Evolutionary conservation across 176 grass and related monocot genomes (phyloP).

Genomic region (Guadua angustifolia): DNA sequence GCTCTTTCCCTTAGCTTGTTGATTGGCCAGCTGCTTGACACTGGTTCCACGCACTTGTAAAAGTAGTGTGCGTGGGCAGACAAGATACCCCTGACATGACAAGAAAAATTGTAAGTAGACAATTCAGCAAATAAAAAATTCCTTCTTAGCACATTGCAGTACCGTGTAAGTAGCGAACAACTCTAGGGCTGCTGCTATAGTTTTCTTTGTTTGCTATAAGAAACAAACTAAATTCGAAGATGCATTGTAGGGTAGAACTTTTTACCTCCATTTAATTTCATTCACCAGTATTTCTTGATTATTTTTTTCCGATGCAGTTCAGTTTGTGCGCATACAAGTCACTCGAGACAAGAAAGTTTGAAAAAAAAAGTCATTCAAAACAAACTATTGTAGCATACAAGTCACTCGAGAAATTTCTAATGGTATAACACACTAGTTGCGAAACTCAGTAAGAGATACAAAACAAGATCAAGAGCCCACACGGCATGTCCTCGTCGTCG

Average conservation of each 20-base stretch:
- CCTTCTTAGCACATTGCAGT: background rate
- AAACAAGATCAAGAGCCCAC: too few species aligned
- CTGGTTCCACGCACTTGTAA: conserved; percentile 62
- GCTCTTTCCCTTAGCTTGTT: conserved; percentile 61
- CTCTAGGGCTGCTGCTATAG: background rate
- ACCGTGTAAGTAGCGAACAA: background rate
- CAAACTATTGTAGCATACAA: too few species aligned
- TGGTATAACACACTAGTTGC: too few species aligned
- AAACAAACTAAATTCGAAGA: background rate
- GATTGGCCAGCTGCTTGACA: conserved; percentile 63
- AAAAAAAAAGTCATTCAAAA: too few species aligned
- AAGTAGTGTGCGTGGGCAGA: conserved; percentile 56
- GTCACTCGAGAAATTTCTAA: too few species aligned
- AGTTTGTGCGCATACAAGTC: too few species aligned
- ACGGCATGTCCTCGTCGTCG: too few species aligned
- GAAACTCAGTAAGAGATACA: too few species aligned
- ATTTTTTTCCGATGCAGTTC: too few species aligned
- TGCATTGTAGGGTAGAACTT: background rate
- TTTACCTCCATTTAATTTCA: background rate
- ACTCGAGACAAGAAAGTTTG: too few species aligned
- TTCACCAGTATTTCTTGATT: background rate
- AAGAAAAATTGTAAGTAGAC: background rate
- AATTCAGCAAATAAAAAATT: background rate
- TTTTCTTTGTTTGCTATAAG: background rate
- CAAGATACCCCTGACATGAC: conserved; percentile 56